Base-by-base conservation (phyloP, 2,329 filamentous ascomycete species). In the Diaporthe caulivora region DNA sequence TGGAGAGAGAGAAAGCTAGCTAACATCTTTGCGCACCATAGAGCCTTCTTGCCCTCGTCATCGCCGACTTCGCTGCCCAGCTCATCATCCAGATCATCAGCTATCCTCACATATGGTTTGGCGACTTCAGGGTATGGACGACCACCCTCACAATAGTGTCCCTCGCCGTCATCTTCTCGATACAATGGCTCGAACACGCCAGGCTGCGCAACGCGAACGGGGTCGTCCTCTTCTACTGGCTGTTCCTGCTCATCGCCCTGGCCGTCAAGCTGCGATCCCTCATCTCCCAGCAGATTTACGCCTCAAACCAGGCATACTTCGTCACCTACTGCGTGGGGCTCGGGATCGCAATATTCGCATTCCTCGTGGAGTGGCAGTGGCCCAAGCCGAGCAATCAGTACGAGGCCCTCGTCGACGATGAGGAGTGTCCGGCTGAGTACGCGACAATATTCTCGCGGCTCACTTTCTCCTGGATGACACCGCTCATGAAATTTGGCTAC, bases 391-490 rank as follows among this genome's bases (percentile, higher is more conserved):
- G 91, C 74, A 93, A 91, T 77, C 82, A 83, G 42, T 92, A 92
- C 78, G 86, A 88, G 72, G 88, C 85, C 29, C 83, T 92, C 71
- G 82, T 88, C 24, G 89, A 91, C 47, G 88, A 91, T 72, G 89
- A 89, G 53, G 89, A 92, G 78, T 92, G 90, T 72, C 93, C 93
- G 0, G 92, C 94, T 75, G 95, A 98, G 83, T 97, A 98, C 81
- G 95, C 97, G 17, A 95, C 96, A 74, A 88, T 98, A 69, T 99
- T 99, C 84, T 98, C 96, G 5, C 91, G 94, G 67, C 88, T 99
- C 58, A 98, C 96, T 0, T 99, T 99, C 82, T 92, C 93, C 71
- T 99, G 97, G 97, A 98, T 99, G 96, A 98, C 97, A 0, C 95
- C 97, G 0, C 86, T 99, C 90, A 99, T 99, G 97, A 95, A 92